A percentile compares a stretch with the other conserved stretches of the same genome.
These are phyloP conservation scores for Nitzschia sp. DNA, from an alignment of 108 stramenopile species.

Conservation along the genomic window DNA sequence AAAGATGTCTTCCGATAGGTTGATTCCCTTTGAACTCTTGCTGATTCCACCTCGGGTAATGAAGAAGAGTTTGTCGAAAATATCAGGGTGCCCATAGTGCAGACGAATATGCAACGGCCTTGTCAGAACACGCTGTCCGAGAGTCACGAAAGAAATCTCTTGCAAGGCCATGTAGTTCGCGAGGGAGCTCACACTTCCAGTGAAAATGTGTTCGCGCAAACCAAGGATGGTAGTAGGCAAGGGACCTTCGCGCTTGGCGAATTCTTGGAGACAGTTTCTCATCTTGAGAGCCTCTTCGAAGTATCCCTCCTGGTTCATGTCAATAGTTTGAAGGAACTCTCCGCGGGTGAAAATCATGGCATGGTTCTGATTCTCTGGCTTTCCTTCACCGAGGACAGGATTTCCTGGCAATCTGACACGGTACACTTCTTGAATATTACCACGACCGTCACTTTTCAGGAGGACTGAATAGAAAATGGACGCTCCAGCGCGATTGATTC, in stretches of 20 bases:
- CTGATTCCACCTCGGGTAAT: constrained; percentile 96
- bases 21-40: constrained; percentile 98
- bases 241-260: constrained; percentile 86
- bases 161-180: constrained; percentile 99
- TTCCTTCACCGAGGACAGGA: constrained; percentile 97
- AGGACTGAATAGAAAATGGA: constrained; percentile 89
- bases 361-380: constrained; percentile 99
- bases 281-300: constrained; percentile 99
- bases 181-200: constrained; percentile 95
- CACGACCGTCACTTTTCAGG: constrained; percentile 87
- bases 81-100: constrained; percentile 98
- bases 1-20: constrained; percentile 98
- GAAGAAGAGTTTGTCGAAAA: constrained; percentile 98
- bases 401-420: constrained; percentile 96
- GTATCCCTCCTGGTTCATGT: constrained; percentile 99
- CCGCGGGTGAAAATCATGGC: constrained; percentile 98
- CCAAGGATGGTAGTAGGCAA: constrained; percentile 94
- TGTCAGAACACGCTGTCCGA: constrained; percentile 96
- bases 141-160: constrained; percentile 95
- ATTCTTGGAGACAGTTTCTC: constrained; percentile 96
- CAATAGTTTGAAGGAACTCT: constrained; percentile 96
- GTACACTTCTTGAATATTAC: constrained; percentile 89
- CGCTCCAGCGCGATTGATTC: constrained; percentile 80
- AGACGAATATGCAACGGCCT: constrained; percentile 92
- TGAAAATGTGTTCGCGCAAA: constrained; percentile 98